Evolutionary conservation across 169 alveolate species (phyloP).

Genomic region (Plasmodium berghei): DNA sequence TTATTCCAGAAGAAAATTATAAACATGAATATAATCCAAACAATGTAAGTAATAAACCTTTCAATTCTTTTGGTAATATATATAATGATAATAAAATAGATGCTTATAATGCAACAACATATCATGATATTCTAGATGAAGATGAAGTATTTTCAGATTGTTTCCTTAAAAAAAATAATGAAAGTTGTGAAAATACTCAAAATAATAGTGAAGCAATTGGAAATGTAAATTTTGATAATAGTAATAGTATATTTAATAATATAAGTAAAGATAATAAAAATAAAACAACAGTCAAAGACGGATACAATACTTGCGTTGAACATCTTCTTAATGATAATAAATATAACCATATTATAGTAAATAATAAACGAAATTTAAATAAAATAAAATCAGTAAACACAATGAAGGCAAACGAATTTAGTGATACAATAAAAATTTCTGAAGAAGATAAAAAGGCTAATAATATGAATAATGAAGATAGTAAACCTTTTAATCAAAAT

Average conservation of each 20-base stretch:
- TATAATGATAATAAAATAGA: background rate
- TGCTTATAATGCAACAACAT: constrained; percentile 10
- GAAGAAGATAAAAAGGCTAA: background rate
- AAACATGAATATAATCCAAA: background rate
- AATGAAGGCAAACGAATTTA: background rate
- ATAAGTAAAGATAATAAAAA: constrained; percentile 4
- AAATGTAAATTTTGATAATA: background rate
- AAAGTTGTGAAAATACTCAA: background rate
- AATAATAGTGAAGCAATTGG: background rate
- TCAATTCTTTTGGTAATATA: background rate
- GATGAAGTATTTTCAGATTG: background rate
- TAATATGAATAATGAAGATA: background rate
- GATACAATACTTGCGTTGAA: constrained; percentile 38
- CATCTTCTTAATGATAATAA: constrained; percentile 8
- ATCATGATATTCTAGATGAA: constrained; percentile 58
- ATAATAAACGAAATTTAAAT: constrained; percentile 1
- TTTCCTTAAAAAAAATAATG: background rate
- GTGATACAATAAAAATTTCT: background rate
- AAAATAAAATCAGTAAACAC: background rate
- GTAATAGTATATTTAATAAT: background rate
- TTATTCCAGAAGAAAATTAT: constrained; percentile 7
- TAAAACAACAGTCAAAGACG: constrained; percentile 18
- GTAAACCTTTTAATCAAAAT: background rate
- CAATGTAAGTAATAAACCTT: constrained; percentile 3
- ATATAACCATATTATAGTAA: constrained; percentile 37